Conservation (phyloP, 345 rosid species). For the Citrus maxima region DNA sequence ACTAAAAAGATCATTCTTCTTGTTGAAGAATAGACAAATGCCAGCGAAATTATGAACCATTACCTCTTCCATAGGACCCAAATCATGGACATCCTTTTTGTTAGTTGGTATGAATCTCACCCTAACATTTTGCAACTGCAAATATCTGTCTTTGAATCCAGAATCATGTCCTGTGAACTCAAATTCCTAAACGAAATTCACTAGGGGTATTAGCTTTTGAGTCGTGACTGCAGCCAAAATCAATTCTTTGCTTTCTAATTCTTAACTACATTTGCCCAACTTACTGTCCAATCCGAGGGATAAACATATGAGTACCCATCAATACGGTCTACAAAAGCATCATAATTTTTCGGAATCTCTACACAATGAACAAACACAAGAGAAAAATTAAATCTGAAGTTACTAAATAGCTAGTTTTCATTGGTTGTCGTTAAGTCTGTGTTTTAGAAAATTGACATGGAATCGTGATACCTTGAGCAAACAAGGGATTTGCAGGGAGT, state of each 20-base stretch:
- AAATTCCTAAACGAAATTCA: constrained; percentile 47
- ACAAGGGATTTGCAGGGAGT: constrained; percentile 44
- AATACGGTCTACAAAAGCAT: constrained; percentile 52
- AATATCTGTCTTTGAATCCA: constrained; percentile 71
- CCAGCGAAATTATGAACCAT: neutral
- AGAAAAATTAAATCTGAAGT: too few species aligned
- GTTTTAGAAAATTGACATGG: neutral
- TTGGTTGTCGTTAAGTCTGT: too few species aligned
- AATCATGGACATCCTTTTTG: constrained; percentile 63
- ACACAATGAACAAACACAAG: constrained; percentile 3
- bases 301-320: constrained; percentile 86
- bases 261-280: constrained; percentile 13
- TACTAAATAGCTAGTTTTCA: too few species aligned
- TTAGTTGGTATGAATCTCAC: constrained; percentile 88
- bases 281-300: constrained; percentile 92
- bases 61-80: constrained; percentile 89
- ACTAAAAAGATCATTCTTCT: neutral
- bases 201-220: neutral
- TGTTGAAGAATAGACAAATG: neutral
- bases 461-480: constrained; percentile 59
- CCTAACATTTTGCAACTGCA: constrained; percentile 73
- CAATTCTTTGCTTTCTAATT: neutral
- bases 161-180: constrained; percentile 90
- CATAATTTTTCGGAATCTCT: constrained; percentile 62
- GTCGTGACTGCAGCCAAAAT: neutral